Conservation (phyloP, 345 rosid species). For the Lepidium aucheri region DNA sequence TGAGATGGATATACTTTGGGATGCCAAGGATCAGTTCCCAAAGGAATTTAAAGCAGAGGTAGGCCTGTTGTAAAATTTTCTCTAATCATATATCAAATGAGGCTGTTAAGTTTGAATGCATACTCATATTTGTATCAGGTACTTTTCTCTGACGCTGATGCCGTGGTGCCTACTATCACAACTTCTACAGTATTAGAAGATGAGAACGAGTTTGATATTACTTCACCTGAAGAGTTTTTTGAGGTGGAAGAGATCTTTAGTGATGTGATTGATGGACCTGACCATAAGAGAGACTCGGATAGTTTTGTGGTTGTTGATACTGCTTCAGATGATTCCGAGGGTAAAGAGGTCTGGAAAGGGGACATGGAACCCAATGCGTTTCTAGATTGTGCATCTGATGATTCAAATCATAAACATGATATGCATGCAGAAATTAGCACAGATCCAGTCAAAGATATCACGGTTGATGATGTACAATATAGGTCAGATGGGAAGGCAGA, state of each 20-base stretch:
- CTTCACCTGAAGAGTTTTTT: conserved; percentile 92
- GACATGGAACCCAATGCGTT: conserved; percentile 58
- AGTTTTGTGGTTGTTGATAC: conserved; percentile 28
- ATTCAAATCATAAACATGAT: conserved; percentile 44
- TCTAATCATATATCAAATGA: conserved; percentile 14
- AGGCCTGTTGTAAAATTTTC: conserved; percentile 31
- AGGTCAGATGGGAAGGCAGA: conserved; percentile 43
- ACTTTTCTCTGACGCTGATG: conserved; percentile 73
- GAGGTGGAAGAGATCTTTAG: conserved; percentile 97
- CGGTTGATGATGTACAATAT: conserved; percentile 88
- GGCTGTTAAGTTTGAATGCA: conserved; percentile 59
- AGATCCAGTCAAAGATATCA: conserved; percentile 84
- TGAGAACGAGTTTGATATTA: conserved; percentile 47
- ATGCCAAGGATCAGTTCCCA: conserved; percentile 64
- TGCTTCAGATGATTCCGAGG: conserved; percentile 32
- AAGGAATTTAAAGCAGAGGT: conserved; percentile 95
- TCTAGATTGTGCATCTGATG: conserved; percentile 70
- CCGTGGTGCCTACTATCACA: conserved; percentile 50
- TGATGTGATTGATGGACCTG: conserved; percentile 55
- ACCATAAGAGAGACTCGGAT: conserved; percentile 43
- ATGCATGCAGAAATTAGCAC: conserved; percentile 34
- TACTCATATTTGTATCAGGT: conserved; percentile 77
- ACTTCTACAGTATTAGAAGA: conserved; percentile 48
- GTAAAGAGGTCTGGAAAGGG: conserved; percentile 59
- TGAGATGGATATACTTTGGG: conserved; percentile 83